Base-by-base conservation (phyloP, 2,329 filamentous ascomycete species). In the Arthroderma sp. region DNA sequence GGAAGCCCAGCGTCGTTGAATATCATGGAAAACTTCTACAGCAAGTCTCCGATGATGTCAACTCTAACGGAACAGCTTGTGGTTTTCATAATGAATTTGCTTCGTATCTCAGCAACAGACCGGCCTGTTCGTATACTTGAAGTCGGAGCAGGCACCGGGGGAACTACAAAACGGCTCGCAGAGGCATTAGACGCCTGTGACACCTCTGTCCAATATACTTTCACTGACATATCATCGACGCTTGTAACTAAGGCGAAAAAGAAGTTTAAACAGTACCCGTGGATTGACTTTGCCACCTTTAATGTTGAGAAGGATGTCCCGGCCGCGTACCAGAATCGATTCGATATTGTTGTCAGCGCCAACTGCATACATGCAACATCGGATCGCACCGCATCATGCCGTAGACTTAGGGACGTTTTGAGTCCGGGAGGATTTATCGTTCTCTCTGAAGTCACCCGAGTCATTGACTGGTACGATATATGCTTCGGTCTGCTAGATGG, bases 91-190 rank as follows among this genome's bases (percentile, higher is more conserved):
- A 32, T 42, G n/a, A 29, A 15, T n/a, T 42, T 38, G 33, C 41
- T 43, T 37, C 41, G n/a, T n/a, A n/a, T n/a, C n/a, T n/a, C 41
- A 36, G 15, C 28, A 10, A 9, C 28, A 9, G 28, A 37, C 7
- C 32, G 32, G n/a, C 43, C 43, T 29, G 31, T 45, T 40, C 29
- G 32, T 9, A 61, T 66, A 5, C 54, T 66, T 0, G 65, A 68
- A 38, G 53, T 65, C 40, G 65, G 65, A 1, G 65, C 58, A 4
- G 64, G 62, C 1, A 66, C 61, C 1, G 62, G 65, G 0, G 64
- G 61, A 1, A 65, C 63, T 0, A 66, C 65, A 0, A 53, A 50
- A 9, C 49, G 51, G 28, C 37, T 67, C 1, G 49, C 65, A 0
- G 47, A 53, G 0, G 29, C 53, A 0, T 50, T 69, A 0, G 51